Conservation (phyloP, 2,329 filamentous ascomycete species). For the Lachnellula suecica region DNA sequence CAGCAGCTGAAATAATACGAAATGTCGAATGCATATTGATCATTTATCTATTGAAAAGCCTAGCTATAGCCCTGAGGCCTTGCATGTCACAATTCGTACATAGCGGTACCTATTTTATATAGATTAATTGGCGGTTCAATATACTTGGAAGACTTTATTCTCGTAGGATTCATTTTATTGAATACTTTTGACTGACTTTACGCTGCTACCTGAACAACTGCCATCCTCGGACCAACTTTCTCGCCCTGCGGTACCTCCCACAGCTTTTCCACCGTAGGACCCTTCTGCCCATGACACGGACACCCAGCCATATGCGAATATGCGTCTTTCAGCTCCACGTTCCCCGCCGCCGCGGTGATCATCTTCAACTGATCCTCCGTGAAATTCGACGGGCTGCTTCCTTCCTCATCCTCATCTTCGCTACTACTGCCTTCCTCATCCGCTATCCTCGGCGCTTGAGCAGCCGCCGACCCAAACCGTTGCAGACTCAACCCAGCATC, state of each 20-base stretch:
- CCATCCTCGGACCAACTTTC: conserved; percentile 7
- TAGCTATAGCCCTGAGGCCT: too few species aligned
- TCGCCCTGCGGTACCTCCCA: conserved; percentile 23
- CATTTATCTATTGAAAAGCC: too few species aligned
- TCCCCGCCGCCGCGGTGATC: conserved; percentile 12
- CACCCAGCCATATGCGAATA: conserved; percentile 19
- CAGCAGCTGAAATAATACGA: too few species aligned
- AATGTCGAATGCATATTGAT: too few species aligned
- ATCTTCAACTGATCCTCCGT: conserved; percentile 16
- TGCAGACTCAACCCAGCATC: conserved; percentile 15
- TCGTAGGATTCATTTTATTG: background rate
- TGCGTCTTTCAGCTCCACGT: conserved; percentile 13
- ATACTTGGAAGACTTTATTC: background rate
- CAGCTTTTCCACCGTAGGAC: conserved; percentile 14
- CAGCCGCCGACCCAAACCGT: conserved; percentile 18
- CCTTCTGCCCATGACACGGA: conserved; percentile 20
- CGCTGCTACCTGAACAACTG: conserved; percentile 10
- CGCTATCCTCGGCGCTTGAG: conserved; percentile 19
- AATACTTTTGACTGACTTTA: background rate
- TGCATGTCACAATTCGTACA: too few species aligned
- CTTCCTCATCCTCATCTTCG: conserved; percentile 11
- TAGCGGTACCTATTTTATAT: too few species aligned
- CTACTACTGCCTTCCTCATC: conserved; percentile 12
- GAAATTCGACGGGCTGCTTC: conserved; percentile 3
- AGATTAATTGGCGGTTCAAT: background rate